phyloP scores from a whole-genome alignment of 495 filamentous ascomycete genomes.

The Daldinia concentrica region DNA sequence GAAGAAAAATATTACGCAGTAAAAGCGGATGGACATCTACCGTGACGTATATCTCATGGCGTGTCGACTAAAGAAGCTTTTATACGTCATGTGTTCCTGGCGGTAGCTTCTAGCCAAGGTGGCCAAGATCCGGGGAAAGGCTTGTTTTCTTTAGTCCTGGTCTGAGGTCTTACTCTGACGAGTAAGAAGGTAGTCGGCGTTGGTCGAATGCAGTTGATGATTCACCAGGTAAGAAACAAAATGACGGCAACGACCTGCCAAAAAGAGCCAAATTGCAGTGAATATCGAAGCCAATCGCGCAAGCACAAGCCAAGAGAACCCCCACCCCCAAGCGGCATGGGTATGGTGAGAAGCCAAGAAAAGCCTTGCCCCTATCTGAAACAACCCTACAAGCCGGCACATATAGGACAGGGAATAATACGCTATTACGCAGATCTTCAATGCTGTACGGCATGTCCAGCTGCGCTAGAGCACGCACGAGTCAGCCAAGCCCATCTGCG shows the following conservation, averaged over 20 bases:
- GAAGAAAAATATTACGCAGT: not conserved
- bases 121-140: conserved; percentile 45
- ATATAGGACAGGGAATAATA: conserved; percentile 23
- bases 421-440: conserved; percentile 31
- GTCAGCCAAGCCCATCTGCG: conserved; percentile 21
- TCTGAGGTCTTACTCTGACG: conserved; percentile 28
- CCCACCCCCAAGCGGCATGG: conserved; percentile 23
- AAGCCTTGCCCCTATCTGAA: conserved; percentile 33
- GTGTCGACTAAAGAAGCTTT: not conserved
- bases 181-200: conserved; percentile 1
- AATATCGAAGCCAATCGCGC: conserved; percentile 9
- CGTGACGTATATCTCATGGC: conserved; percentile 5
- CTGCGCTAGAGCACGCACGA: conserved; percentile 37
- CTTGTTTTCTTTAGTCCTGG: conserved; percentile 31
- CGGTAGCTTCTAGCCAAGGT: conserved; percentile 12
- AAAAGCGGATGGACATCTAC: not conserved
- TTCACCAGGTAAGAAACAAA: conserved; percentile 14
- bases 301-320: conserved; percentile 1
- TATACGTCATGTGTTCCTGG: conserved; percentile 22
- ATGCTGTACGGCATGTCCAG: conserved; percentile 38
- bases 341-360: conserved; percentile 1
- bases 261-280: conserved; percentile 35
- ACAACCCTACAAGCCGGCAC: conserved; percentile 25
- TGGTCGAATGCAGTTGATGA: conserved; percentile 7
- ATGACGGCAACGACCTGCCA: conserved; percentile 35